Base-by-base conservation (phyloP, 441 rosid species). In the Jatropha multifida region DNA sequence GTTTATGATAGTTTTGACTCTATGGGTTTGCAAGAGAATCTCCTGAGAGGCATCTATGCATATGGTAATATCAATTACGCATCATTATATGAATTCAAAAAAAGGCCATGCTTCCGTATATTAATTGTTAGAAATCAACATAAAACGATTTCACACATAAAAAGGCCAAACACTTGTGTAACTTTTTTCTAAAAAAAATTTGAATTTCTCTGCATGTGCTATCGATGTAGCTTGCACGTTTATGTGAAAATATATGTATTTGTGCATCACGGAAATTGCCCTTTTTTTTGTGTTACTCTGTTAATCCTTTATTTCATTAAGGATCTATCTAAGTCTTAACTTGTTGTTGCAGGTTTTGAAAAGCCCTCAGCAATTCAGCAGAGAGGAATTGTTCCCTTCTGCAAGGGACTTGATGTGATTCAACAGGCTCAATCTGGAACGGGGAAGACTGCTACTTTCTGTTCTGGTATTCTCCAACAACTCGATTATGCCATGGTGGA, bases 331-430 rank as follows among this genome's bases (percentile, higher is more conserved):
- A 54, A 6, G 18, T 55, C 18, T 12, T 62, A 3, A 60, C 18
- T 60, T 71, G 64, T 13, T 61, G 74, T 74, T 61, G 18, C 23
- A 91, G 97, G 97, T 85, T 91, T 93, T 84, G 94, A 93, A 78
- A 91, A 93, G 87, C 94, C 94, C 5, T 93, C 93, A 65, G 96
- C 98, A 38, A 90, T 93, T 79, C 98, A 93, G 81, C 93, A 93
- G 77, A 90, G 94, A 65, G 98, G 97, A 63, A 91, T 93, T 41
- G 97, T 93, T 69, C 98, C 97, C 1, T 93, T 93, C 85, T 91
- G 92, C 84, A 90, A 90, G 79, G 95, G 97, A 26, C 94, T 91
- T 56, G 98, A 93, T 71, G 98, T 93, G 26, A 93, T 93, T 78
- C 94, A 90, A 80, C 96, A 88, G 82, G 96, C 96, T 7, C 96